Conservation (phyloP, 1,284 basidiomycete genomes). For the Cutaneotrichosporon daszewskae region DNA sequence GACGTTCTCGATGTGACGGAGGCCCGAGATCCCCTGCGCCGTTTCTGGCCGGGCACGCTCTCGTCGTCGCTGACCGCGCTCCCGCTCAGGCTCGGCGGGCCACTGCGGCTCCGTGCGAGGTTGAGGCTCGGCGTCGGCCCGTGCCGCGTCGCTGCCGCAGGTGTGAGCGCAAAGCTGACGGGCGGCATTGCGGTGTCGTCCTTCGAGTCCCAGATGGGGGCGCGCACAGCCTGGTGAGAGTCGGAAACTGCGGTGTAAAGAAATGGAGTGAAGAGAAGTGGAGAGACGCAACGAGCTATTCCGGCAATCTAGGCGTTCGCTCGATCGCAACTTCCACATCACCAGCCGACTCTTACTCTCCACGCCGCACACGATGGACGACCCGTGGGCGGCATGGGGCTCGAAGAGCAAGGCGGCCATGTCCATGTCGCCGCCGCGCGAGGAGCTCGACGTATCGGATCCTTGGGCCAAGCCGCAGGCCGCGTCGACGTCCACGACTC, state of each 20-base stretch:
- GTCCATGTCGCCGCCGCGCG: constrained; percentile 9
- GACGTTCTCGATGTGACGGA: no score
- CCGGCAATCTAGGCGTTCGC: background rate
- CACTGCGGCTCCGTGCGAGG: constrained; percentile 1
- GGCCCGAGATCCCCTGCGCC: no score
- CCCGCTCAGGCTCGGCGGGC: constrained; percentile 1
- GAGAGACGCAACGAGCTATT: no score
- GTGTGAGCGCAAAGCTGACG: background rate
- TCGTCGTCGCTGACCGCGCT: background rate
- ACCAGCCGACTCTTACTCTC: background rate
- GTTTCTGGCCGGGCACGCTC: no score
- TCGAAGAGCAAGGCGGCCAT: constrained; percentile 5
- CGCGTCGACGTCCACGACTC: no score
- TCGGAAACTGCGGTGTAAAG: background rate
- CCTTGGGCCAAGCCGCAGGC: constrained; percentile 11
- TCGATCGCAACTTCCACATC: background rate
- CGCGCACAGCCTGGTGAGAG: background rate
- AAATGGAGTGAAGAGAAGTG: no score
- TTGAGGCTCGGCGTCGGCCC: constrained; percentile 1
- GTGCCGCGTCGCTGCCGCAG: background rate
- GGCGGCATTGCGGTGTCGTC: no score
- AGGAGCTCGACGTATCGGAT: constrained; percentile 8
- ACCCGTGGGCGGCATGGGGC: constrained; percentile 20
- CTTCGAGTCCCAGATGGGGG: no score
- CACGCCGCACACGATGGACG: constrained; percentile 12